A percentile compares a stretch with the other conserved stretches of the same genome.
These are phyloP conservation scores for Lentinula edodes DNA, from an alignment of 768 basidiomycete genomes.

Conservation along the genomic window DNA sequence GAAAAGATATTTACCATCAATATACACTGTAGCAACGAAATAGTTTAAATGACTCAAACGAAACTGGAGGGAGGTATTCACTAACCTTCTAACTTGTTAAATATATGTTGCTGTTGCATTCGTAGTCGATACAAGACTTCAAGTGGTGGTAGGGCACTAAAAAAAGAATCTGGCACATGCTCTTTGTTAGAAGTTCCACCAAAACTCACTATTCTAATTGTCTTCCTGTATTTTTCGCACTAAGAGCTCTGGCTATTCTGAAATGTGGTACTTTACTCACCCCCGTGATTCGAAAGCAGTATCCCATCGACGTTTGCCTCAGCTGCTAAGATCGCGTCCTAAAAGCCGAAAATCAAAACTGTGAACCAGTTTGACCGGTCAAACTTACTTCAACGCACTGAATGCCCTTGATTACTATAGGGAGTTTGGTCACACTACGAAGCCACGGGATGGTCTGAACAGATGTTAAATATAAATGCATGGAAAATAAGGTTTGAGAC, in stretches of 20 bases:
- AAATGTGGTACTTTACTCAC: slow-evolving; percentile 26
- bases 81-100: slow-evolving; percentile 63
- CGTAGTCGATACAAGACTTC: slow-evolving; percentile 74
- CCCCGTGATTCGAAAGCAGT: slow-evolving; percentile 88
- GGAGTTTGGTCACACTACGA: slow-evolving; percentile 60
- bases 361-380: too few relatives aligned
- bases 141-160: slow-evolving; percentile 68
- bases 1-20: slow-evolving; percentile 58
- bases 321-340: slow-evolving; percentile 87
- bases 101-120: slow-evolving; percentile 67
- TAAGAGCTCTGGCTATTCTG: slow-evolving; percentile 1
- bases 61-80: neutral
- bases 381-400: slow-evolving; percentile 62
- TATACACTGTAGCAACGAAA: slow-evolving; percentile 51
- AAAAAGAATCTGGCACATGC: slow-evolving; percentile 14
- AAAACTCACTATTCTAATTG: slow-evolving; percentile 68
- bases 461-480: neutral
- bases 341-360: neutral
- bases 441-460: slow-evolving; percentile 66
- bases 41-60: neutral
- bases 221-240: slow-evolving; percentile 40
- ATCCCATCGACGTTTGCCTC: slow-evolving; percentile 86
- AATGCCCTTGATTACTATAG: slow-evolving; percentile 72
- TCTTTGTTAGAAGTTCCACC: neutral
- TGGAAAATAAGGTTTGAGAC: neutral